Conservation (phyloP, 768 basidiomycete genomes). For the Tubosaeta sp. region DNA sequence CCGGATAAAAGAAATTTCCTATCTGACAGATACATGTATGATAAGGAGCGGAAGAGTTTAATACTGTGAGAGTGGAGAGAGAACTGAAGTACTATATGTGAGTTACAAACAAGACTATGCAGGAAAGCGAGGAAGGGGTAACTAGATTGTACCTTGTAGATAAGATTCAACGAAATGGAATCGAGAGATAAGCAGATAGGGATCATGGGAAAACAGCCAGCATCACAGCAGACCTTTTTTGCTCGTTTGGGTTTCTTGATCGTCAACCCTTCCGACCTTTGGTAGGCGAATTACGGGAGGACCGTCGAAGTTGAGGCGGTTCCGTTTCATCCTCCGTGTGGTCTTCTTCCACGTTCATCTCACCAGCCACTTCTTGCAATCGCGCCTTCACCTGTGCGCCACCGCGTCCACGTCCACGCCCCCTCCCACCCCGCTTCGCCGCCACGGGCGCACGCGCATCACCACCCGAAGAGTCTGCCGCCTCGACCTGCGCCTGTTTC, state of each 20-base stretch:
- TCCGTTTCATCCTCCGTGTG: conserved; percentile 24
- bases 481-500: conserved; percentile 15
- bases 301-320: conserved; percentile 30
- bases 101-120: conserved; percentile 11
- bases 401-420: conserved; percentile 16
- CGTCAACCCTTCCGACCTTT: conserved; percentile 24
- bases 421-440: conserved; percentile 15
- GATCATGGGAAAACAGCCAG: neutral
- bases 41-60: conserved; percentile 1
- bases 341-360: conserved; percentile 28
- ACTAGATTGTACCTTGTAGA: conserved; percentile 4
- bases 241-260: neutral
- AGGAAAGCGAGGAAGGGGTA: conserved; percentile 9
- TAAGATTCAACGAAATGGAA: conserved; percentile 2
- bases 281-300: conserved; percentile 32
- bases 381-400: conserved; percentile 12
- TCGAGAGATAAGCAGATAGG: neutral
- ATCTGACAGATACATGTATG: conserved; percentile 15
- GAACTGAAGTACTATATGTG: neutral
- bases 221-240: neutral
- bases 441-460: conserved; percentile 1
- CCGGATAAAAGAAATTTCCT: neutral
- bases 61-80: conserved; percentile 3
- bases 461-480: conserved; percentile 13
- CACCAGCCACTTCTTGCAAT: conserved; percentile 24